phyloP scores from a whole-genome alignment of 202 grass and related monocot species.

The Hordeum pubiflorum region DNA sequence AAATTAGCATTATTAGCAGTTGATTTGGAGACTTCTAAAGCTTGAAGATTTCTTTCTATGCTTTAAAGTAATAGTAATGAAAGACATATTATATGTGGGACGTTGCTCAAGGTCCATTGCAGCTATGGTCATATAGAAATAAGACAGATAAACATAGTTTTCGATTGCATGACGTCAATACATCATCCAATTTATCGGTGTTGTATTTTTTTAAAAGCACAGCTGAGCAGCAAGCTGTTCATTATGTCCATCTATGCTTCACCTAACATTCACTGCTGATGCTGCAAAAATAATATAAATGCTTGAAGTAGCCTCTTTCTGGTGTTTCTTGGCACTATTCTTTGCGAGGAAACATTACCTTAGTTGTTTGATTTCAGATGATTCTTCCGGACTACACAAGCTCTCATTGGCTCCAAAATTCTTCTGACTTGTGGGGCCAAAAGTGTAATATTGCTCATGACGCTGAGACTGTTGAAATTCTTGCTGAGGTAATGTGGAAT shows the following conservation, averaged over 20 bases:
- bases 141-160: neutral
- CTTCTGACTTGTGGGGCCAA: conserved; percentile 50
- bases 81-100: neutral
- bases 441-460: conserved; percentile 52
- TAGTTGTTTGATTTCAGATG: conserved; percentile 67
- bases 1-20: conserved; percentile 6
- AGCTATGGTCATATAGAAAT: neutral
- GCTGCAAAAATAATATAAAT: neutral
- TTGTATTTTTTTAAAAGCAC: neutral
- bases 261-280: neutral
- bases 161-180: neutral
- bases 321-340: conserved; percentile 25
- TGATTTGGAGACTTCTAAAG: neutral
- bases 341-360: neutral
- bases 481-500: conserved; percentile 59
- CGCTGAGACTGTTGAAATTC: conserved; percentile 70
- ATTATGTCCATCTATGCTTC: neutral
- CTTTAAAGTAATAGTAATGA: neutral
- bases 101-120: neutral
- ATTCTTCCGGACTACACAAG: conserved; percentile 74
- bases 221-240: neutral
- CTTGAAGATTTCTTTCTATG: neutral
- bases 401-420: conserved; percentile 54
- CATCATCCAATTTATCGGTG: neutral
- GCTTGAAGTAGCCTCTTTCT: neutral